Evolutionary conservation across 495 filamentous ascomycete species (phyloP).

Genomic region (Talaromyces stipitatus): DNA sequence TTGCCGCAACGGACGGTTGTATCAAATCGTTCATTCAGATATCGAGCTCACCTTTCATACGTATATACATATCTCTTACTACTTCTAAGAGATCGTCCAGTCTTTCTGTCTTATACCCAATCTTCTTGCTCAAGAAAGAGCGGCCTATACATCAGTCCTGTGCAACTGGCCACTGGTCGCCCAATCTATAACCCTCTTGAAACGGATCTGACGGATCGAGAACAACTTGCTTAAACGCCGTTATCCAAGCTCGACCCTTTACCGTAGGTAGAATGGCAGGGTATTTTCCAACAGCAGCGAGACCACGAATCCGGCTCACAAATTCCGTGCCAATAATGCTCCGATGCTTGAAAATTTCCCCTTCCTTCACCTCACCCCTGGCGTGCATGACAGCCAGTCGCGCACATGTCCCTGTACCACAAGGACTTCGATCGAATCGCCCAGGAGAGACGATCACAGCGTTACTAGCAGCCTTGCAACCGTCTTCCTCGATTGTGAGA

Average conservation of each 20-base stretch:
- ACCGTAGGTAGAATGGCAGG: slow-evolving; percentile 23
- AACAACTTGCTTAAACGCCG: slow-evolving; percentile 24
- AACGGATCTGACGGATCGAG: slow-evolving; percentile 25
- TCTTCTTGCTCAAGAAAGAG: too few relatives aligned
- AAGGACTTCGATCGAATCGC: slow-evolving; percentile 28
- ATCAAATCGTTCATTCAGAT: too few relatives aligned
- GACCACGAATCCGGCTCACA: slow-evolving; percentile 18
- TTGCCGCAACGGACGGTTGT: too few relatives aligned
- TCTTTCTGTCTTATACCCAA: too few relatives aligned
- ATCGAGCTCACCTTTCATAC: too few relatives aligned
- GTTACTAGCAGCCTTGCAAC: slow-evolving; percentile 19
- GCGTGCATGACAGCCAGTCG: slow-evolving; percentile 27
- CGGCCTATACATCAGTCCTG: not conserved
- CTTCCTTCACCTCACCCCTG: slow-evolving; percentile 15
- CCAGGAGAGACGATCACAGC: slow-evolving; percentile 28
- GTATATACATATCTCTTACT: too few relatives aligned
- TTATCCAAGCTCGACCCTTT: slow-evolving; percentile 27
- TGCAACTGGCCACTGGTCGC: slow-evolving; percentile 18
- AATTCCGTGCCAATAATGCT: slow-evolving; percentile 27
- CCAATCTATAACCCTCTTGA: slow-evolving; percentile 22
- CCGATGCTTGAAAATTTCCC: slow-evolving; percentile 21
- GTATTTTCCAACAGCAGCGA: slow-evolving; percentile 18
- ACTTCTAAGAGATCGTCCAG: too few relatives aligned
- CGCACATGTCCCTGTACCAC: slow-evolving; percentile 28
- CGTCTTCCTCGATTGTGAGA: slow-evolving; percentile 7